Percentiles rank a stretch among this genome's conserved stretches.
Evolutionary conservation across 805 yeast genomes (phyloP).

Genomic region (Hanseniaspora lachancei): DNA sequence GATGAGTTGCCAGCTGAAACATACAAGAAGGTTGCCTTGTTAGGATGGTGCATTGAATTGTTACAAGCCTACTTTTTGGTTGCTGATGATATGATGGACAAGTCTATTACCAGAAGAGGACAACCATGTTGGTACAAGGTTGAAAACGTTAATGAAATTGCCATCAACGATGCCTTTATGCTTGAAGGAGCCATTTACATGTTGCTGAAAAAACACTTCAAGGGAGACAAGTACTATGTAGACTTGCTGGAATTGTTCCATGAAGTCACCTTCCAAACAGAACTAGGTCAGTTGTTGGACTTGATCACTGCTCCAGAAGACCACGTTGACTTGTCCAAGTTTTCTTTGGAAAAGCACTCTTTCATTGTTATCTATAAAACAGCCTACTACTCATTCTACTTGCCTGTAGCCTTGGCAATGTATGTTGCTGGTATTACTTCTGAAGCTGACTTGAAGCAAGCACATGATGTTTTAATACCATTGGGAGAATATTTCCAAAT

Average conservation of each 20-base stretch:
- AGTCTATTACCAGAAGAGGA: slow-evolving; percentile 91
- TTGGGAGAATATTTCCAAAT: slow-evolving; percentile 97
- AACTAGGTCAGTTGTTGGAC: slow-evolving; percentile 90
- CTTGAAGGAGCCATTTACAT: slow-evolving; percentile 88
- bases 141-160: slow-evolving; percentile 74
- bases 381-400: slow-evolving; percentile 91
- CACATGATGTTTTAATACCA: slow-evolving; percentile 73
- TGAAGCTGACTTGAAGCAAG: slow-evolving; percentile 73
- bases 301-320: slow-evolving; percentile 96
- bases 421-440: slow-evolving; percentile 67
- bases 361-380: slow-evolving; percentile 94
- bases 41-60: slow-evolving; percentile 93
- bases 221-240: slow-evolving; percentile 65
- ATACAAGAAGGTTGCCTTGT: slow-evolving; percentile 69
- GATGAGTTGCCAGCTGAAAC: slow-evolving; percentile 54
- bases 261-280: slow-evolving; percentile 95
- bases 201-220: slow-evolving; percentile 79
- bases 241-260: slow-evolving; percentile 89
- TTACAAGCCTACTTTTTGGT: slow-evolving; percentile 93
- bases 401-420: slow-evolving; percentile 97
- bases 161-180: slow-evolving; percentile 95
- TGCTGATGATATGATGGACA: slow-evolving; percentile 98
- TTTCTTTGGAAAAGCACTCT: slow-evolving; percentile 78
- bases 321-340: slow-evolving; percentile 73
- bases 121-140: slow-evolving; percentile 94